A percentile compares a stretch with the other conserved stretches of the same genome.
phyloP scores from a whole-genome alignment of 2,329 filamentous ascomycete species.

The Raffaelea arxii region DNA sequence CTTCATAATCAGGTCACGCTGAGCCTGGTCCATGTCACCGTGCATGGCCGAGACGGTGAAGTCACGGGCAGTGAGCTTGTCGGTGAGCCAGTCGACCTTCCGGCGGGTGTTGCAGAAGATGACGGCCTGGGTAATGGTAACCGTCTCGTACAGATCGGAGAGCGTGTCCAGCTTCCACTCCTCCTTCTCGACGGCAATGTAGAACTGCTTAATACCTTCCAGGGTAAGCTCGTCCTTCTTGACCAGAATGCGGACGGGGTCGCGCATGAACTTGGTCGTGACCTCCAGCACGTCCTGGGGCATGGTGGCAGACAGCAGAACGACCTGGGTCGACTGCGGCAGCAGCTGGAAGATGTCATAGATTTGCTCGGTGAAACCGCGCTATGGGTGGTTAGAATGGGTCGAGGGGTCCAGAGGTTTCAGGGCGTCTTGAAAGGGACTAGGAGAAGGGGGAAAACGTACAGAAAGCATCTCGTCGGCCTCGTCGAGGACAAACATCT shows the following conservation, averaged over 20 bases:
- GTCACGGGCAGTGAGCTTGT: slow-evolving; percentile 96
- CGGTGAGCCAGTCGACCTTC: slow-evolving; percentile 99
- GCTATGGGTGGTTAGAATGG: slow-evolving; percentile 46
- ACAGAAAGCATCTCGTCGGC: slow-evolving; percentile 98
- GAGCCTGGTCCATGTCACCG: slow-evolving; percentile 96
- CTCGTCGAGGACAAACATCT: slow-evolving; percentile 99
- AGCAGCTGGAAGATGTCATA: slow-evolving; percentile 99
- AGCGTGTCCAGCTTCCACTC: slow-evolving; percentile 99
- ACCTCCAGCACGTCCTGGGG: slow-evolving; percentile 98
- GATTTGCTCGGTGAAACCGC: slow-evolving; percentile 99
- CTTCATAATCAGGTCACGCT: slow-evolving; percentile 99
- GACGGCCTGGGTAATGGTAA: slow-evolving; percentile 98
- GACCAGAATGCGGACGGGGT: slow-evolving; percentile 96
- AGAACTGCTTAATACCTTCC: slow-evolving; percentile 99
- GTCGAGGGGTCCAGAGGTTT: no score
- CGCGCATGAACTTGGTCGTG: slow-evolving; percentile 99
- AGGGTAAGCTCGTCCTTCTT: slow-evolving; percentile 99
- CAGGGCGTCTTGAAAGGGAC: no score
- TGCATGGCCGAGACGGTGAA: slow-evolving; percentile 99
- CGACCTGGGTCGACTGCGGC: slow-evolving; percentile 95
- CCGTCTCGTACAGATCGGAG: slow-evolving; percentile 96
- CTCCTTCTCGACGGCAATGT: slow-evolving; percentile 99
- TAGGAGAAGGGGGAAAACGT: slow-evolving; percentile 24
- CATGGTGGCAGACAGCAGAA: slow-evolving; percentile 96
- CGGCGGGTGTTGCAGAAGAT: slow-evolving; percentile 99